A percentile compares a stretch with the other conserved stretches of the same genome.
Evolutionary conservation across 495 filamentous ascomycete species (phyloP).

Genomic region (Neurospora discreta): DNA sequence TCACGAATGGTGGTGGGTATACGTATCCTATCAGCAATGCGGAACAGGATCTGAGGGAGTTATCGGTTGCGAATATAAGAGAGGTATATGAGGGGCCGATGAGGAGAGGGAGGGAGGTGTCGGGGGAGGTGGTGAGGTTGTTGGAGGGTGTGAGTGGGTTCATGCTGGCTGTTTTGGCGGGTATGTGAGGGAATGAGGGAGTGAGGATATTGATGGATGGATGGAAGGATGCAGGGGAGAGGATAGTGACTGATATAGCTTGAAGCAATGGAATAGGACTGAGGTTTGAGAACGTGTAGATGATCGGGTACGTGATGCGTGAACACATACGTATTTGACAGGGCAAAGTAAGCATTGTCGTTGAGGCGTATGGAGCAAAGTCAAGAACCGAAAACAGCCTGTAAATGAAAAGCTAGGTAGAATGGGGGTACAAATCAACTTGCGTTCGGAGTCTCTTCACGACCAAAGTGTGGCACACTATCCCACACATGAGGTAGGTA

Average conservation of each 20-base stretch:
- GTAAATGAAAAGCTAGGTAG: not conserved
- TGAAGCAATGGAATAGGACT: no score
- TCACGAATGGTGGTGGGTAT: not conserved
- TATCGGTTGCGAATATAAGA: not conserved
- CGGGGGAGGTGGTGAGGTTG: not conserved
- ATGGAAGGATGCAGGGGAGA: no score
- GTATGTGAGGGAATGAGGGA: no score
- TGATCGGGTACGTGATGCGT: not conserved
- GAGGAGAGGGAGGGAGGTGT: not conserved
- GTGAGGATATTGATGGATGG: no score
- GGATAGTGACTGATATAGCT: no score
- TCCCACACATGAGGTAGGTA: not conserved
- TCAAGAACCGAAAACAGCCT: not conserved
- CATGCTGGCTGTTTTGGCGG: no score
- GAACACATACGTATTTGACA: not conserved
- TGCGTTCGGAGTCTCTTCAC: not conserved
- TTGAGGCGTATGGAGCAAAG: not conserved
- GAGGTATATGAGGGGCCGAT: not conserved
- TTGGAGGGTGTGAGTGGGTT: not conserved
- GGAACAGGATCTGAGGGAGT: not conserved
- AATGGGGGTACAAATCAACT: not conserved
- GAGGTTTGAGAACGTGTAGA: not conserved
- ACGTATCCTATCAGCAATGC: not conserved
- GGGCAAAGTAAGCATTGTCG: not conserved
- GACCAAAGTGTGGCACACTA: not conserved